phyloP scores from a whole-genome alignment of 805 yeast species.

The Priceomyces castillae region DNA sequence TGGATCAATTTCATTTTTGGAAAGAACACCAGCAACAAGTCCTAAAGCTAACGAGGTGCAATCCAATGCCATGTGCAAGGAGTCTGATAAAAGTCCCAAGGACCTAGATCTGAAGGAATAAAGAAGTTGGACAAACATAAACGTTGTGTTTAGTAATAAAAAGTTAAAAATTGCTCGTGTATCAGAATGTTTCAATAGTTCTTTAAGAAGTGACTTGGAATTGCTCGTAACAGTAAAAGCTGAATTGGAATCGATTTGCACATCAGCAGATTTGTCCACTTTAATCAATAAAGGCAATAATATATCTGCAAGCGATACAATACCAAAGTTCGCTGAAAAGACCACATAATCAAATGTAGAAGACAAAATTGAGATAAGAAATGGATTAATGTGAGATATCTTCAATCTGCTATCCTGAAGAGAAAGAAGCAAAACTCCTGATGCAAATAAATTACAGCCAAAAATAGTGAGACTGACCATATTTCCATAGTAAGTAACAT shows the following conservation, averaged over 20 bases:
- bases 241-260: neutral
- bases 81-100: constrained; percentile 85
- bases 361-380: constrained; percentile 17
- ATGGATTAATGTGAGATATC: constrained; percentile 13
- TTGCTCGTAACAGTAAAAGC: neutral
- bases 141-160: constrained; percentile 77
- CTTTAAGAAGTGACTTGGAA: constrained; percentile 22
- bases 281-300: constrained; percentile 21
- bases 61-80: constrained; percentile 94
- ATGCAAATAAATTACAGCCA: constrained; percentile 24
- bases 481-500: neutral
- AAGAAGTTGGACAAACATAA: constrained; percentile 90
- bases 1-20: constrained; percentile 42
- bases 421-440: constrained; percentile 23
- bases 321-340: constrained; percentile 8
- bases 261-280: constrained; percentile 12
- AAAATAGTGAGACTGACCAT: constrained; percentile 17
- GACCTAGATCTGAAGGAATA: constrained; percentile 93
- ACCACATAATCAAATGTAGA: constrained; percentile 21
- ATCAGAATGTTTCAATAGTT: constrained; percentile 46
- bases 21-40: constrained; percentile 69
- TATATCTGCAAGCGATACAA: constrained; percentile 11
- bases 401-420: constrained; percentile 21
- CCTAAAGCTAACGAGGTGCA: constrained; percentile 90
- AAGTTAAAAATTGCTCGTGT: constrained; percentile 89